These are phyloP conservation scores for Gilbertella persicaria DNA, from an alignment of 371 early-diverging fungal genomes.

Conservation along the genomic window DNA sequence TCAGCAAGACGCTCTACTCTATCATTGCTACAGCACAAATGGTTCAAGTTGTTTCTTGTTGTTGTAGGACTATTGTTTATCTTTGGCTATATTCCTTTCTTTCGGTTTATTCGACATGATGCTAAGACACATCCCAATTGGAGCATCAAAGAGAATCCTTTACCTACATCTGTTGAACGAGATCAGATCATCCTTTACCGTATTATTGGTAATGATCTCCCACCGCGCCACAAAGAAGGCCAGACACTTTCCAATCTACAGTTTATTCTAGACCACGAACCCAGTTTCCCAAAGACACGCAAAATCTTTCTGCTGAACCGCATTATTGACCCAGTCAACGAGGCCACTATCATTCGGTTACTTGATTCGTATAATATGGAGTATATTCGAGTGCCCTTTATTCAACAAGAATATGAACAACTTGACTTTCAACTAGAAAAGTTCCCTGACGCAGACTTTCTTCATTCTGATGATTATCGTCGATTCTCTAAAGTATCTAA, in stretches of 20 bases:
- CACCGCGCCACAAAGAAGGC: constrained; percentile 69
- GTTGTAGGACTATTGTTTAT: constrained; percentile 19
- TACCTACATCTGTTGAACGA: constrained; percentile 15
- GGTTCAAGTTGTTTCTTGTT: constrained; percentile 20
- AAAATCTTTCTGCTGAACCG: constrained; percentile 72
- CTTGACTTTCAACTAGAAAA: constrained; percentile 66
- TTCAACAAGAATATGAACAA: constrained; percentile 56
- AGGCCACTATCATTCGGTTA: constrained; percentile 58
- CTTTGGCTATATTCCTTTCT: constrained; percentile 23
- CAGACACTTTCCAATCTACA: constrained; percentile 69
- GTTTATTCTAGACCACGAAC: constrained; percentile 70
- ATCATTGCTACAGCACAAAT: constrained; percentile 7
- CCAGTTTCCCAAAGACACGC: constrained; percentile 57
- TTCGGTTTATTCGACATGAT: constrained; percentile 11
- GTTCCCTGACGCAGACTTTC: constrained; percentile 67
- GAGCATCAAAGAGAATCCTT: constrained; percentile 5
- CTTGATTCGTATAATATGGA: constrained; percentile 58
- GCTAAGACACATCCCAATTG: constrained; percentile 3
- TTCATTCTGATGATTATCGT: constrained; percentile 66
- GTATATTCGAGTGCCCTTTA: constrained; percentile 65
- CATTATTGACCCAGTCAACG: constrained; percentile 63
- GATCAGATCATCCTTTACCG: constrained; percentile 65
- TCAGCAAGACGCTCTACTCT: constrained; percentile 1
- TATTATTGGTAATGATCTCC: constrained; percentile 73
- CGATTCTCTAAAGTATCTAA: constrained; percentile 64